phyloP scores from a whole-genome alignment of 768 basidiomycete genomes.

The Cubamyces lactineus region DNA sequence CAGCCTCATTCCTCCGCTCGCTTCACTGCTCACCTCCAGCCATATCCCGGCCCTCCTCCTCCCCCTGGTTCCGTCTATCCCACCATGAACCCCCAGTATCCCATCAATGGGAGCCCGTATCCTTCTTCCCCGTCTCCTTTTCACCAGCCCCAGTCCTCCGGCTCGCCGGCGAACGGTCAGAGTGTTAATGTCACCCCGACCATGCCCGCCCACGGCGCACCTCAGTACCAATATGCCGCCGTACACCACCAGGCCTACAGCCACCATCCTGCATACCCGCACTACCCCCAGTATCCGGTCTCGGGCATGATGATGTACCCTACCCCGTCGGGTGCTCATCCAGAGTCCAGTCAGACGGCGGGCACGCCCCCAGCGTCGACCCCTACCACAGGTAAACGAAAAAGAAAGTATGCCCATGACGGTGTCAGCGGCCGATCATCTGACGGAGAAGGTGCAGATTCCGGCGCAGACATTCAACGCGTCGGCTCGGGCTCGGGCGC shows the following conservation, averaged over 20 bases:
- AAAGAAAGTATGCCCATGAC: constrained; percentile 48
- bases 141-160: constrained; percentile 36
- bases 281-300: constrained; percentile 57
- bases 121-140: constrained; percentile 42
- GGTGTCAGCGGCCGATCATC: constrained; percentile 35
- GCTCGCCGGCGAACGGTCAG: constrained; percentile 43
- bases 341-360: constrained; percentile 38
- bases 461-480: constrained; percentile 45
- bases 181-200: constrained; percentile 40
- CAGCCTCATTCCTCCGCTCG: constrained; percentile 39
- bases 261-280: constrained; percentile 46
- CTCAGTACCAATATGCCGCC: constrained; percentile 54
- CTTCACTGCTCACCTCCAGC: constrained; percentile 47
- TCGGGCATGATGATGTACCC: constrained; percentile 73
- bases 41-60: constrained; percentile 50
- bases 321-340: constrained; percentile 42
- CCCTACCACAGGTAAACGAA: constrained; percentile 57
- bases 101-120: constrained; percentile 59
- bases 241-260: constrained; percentile 58
- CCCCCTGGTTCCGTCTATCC: constrained; percentile 25
- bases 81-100: constrained; percentile 72
- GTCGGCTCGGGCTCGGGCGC: constrained; percentile 30
- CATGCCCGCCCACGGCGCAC: constrained; percentile 42
- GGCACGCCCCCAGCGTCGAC: constrained; percentile 31
- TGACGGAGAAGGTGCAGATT: constrained; percentile 59